Conservation (phyloP, 2,329 filamentous ascomycete genomes). For the Pseudonectria buxi region DNA sequence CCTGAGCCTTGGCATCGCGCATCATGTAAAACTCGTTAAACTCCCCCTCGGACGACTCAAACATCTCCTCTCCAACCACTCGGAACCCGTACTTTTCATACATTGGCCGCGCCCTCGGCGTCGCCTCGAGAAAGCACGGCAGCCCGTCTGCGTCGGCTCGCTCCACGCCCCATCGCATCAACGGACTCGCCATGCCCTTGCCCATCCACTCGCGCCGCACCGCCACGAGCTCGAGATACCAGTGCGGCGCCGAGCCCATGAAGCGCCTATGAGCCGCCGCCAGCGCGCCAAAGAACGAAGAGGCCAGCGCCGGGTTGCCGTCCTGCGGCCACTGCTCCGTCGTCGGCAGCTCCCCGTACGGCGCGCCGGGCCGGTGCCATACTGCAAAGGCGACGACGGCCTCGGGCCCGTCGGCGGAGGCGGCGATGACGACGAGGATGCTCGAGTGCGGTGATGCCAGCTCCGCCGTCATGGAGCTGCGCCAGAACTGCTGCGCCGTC, state of each 20-base stretch:
- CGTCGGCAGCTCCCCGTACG: constrained; percentile 17
- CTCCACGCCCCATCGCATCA: constrained; percentile 42
- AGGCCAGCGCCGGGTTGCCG: constrained; percentile 29
- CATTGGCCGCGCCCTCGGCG: constrained; percentile 37
- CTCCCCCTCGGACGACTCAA: constrained; percentile 26
- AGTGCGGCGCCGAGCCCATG: constrained; percentile 38
- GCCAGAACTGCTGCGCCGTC: constrained; percentile 29
- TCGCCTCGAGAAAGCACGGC: constrained; percentile 45
- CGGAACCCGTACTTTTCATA: constrained; percentile 44
- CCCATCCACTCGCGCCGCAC: constrained; percentile 38
- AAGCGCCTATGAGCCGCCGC: constrained; percentile 27
- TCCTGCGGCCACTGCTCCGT: constrained; percentile 33
- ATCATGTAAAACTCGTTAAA: constrained; percentile 32
- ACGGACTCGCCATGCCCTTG: constrained; percentile 34
- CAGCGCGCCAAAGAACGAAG: constrained; percentile 35
- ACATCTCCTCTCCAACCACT: constrained; percentile 27
- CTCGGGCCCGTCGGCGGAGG: constrained; percentile 9
- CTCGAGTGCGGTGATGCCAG: constrained; percentile 32
- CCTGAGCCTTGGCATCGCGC: constrained; percentile 15
- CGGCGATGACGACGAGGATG: constrained; percentile 34
- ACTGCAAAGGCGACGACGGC: constrained; percentile 40
- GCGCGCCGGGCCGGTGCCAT: constrained; percentile 33
- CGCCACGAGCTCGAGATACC: constrained; percentile 42
- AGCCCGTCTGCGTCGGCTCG: constrained; percentile 36
- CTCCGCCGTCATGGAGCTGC: constrained; percentile 28